Evolutionary conservation across 306 rosid species (phyloP).

Genomic region (Rosa rugosa): DNA sequence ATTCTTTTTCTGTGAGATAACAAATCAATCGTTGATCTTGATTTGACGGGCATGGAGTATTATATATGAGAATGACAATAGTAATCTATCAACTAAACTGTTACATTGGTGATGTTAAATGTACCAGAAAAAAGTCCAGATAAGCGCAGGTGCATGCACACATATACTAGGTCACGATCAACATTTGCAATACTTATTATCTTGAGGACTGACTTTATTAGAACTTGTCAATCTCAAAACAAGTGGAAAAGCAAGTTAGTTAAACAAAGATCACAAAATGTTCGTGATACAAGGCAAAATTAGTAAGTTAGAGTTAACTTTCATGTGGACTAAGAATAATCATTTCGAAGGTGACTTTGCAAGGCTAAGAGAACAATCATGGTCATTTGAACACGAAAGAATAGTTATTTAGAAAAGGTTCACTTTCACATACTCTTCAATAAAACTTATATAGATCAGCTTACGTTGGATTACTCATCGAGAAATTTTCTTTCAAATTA

Average conservation of each 20-base stretch:
- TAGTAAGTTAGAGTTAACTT: not conserved
- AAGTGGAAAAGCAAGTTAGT: not conserved
- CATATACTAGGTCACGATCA: not conserved
- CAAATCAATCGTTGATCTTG: no score
- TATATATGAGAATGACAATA: no score
- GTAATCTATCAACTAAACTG: not conserved
- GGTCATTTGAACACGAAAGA: not conserved
- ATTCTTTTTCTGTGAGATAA: no score
- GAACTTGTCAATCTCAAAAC: not conserved
- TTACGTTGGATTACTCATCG: not conserved
- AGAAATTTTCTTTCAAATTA: no score
- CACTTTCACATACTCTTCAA: not conserved
- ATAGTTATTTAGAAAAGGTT: not conserved
- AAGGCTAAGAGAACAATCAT: not conserved
- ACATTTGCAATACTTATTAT: not conserved
- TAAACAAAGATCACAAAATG: not conserved
- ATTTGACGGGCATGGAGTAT: no score
- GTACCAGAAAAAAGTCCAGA: not conserved
- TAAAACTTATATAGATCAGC: not conserved
- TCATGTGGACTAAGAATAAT: not conserved
- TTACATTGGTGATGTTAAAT: not conserved
- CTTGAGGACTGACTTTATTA: not conserved
- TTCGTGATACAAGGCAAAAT: not conserved
- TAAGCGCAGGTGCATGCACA: not conserved
- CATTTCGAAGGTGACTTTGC: not conserved